Evolutionary conservation across 768 basidiomycete genomes (phyloP).

Genomic region (Suillus luteus): DNA sequence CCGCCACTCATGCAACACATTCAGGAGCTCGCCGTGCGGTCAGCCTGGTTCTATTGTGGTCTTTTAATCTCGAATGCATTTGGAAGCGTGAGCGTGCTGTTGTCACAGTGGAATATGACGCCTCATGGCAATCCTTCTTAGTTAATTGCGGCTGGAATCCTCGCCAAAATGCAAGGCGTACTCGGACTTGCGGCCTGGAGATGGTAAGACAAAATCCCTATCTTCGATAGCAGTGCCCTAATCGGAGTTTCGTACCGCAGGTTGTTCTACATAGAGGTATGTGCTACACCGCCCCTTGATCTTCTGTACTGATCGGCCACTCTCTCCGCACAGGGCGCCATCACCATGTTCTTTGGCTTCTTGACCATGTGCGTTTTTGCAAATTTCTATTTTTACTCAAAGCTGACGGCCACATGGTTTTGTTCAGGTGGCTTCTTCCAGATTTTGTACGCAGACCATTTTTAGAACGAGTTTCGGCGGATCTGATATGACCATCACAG

Average conservation of each 20-base stretch:
- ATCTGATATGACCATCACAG: conserved; percentile 30
- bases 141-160: conserved; percentile 76
- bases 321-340: conserved; percentile 48
- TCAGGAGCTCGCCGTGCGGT: conserved; percentile 67
- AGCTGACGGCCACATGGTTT: not conserved
- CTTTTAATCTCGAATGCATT: conserved; percentile 68
- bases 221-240: not conserved
- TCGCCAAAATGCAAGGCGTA: conserved; percentile 67
- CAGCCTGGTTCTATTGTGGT: conserved; percentile 61
- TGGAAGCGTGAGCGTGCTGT: conserved; percentile 49
- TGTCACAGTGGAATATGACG: not conserved
- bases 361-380: conserved; percentile 44
- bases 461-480: not conserved
- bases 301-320: not conserved
- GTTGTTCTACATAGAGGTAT: conserved; percentile 72
- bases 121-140: conserved; percentile 23
- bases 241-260: conserved; percentile 30
- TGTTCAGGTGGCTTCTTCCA: conserved; percentile 54
- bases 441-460: conserved; percentile 50
- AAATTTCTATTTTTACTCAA: not conserved
- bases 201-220: conserved; percentile 45
- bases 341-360: conserved; percentile 63
- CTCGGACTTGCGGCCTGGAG: conserved; percentile 70
- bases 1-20: not conserved
- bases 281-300: not conserved